phyloP scores from a whole-genome alignment of 805 yeast species.

The Starmerella floricola region DNA sequence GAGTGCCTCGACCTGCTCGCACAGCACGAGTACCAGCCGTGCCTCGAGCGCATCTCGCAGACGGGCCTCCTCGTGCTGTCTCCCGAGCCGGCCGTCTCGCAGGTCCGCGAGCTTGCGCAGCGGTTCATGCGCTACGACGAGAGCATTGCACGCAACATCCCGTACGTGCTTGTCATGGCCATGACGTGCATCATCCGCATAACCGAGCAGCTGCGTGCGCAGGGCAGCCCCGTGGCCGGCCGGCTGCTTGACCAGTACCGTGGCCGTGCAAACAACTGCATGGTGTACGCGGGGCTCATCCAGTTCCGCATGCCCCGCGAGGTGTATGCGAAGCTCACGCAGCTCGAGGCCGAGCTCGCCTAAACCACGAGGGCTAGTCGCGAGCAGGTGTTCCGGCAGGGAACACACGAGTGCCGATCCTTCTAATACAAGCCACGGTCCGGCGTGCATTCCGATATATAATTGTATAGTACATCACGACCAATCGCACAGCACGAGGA shows the following conservation, averaged over 20 bases:
- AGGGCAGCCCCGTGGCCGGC: conserved; percentile 18
- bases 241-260: conserved; percentile 21
- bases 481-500: too few relatives aligned
- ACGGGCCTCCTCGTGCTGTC: conserved; percentile 57
- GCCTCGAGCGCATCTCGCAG: conserved; percentile 43
- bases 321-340: conserved; percentile 20
- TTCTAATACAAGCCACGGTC: too few relatives aligned
- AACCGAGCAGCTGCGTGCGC: conserved; percentile 30
- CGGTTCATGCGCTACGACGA: conserved; percentile 56
- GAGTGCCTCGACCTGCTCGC: conserved; percentile 51
- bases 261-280: conserved; percentile 58
- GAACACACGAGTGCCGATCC: too few relatives aligned
- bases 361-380: too few relatives aligned
- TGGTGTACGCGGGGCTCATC: conserved; percentile 90
- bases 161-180: conserved; percentile 63
- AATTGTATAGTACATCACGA: too few relatives aligned
- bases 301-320: conserved; percentile 78
- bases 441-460: too few relatives aligned
- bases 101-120: conserved; percentile 57
- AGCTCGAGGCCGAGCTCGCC: conserved; percentile 20
- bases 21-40: conserved; percentile 45
- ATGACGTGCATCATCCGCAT: conserved; percentile 61
- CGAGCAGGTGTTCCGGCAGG: too few relatives aligned
- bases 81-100: conserved; percentile 35
- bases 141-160: conserved; percentile 63